Evolutionary conservation across 2,329 filamentous ascomycete genomes (phyloP).

Genomic region (Nigrospora sphaerica): DNA sequence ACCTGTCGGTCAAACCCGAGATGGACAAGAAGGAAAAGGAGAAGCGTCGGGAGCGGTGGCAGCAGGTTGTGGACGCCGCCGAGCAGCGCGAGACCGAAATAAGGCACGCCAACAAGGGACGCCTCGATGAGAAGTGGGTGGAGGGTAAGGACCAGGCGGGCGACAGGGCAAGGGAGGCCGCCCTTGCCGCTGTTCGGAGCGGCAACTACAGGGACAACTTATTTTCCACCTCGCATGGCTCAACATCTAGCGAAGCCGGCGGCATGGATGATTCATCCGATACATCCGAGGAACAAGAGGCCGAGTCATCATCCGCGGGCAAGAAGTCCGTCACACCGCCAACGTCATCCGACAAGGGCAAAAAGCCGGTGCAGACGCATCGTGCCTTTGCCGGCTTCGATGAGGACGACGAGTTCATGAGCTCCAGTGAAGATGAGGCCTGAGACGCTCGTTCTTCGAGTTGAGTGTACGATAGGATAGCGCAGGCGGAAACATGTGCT

Average conservation of each 20-base stretch:
- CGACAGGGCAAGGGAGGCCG: constrained; percentile 74
- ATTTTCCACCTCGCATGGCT: constrained; percentile 42
- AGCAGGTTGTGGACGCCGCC: constrained; percentile 77
- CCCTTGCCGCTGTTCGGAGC: constrained; percentile 61
- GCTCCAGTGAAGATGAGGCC: constrained; percentile 54
- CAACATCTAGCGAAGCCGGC: constrained; percentile 30
- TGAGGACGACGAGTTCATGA: constrained; percentile 71
- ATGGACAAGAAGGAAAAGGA: constrained; percentile 96
- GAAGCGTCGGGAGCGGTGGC: constrained; percentile 74
- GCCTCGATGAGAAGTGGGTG: constrained; percentile 86
- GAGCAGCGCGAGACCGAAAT: constrained; percentile 82
- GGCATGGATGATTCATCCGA: constrained; percentile 23
- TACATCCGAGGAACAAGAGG: constrained; percentile 28
- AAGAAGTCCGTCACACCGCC: constrained; percentile 44
- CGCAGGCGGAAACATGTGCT: no score
- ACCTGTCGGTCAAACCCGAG: constrained; percentile 89
- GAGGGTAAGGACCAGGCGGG: constrained; percentile 88
- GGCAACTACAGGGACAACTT: constrained; percentile 57
- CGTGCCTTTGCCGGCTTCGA: constrained; percentile 67
- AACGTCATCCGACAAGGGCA: constrained; percentile 25
- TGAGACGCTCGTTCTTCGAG: background rate
- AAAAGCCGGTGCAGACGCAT: constrained; percentile 22
- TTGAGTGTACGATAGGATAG: no score
- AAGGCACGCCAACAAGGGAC: constrained; percentile 61
- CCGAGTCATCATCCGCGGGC: constrained; percentile 21